Evolutionary conservation across 108 stramenopile species (phyloP).

Genomic region (Skeletonema marinoi): DNA sequence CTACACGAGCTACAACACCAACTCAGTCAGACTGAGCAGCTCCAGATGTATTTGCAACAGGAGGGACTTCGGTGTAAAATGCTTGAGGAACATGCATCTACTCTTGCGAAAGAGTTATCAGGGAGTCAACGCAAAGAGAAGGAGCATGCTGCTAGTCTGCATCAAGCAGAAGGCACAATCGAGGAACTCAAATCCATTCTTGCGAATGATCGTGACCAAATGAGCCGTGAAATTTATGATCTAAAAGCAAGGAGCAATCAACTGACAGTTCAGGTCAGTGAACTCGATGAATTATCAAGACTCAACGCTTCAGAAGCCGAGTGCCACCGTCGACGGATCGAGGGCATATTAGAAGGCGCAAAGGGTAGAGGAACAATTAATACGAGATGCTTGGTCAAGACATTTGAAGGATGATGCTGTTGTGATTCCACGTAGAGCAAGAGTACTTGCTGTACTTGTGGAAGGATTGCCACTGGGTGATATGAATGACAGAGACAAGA

Average conservation of each 20-base stretch:
- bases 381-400: slow-evolving; percentile 83
- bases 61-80: slow-evolving; percentile 11
- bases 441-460: slow-evolving; percentile 69
- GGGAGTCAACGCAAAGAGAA: slow-evolving; percentile 15
- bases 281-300: slow-evolving; percentile 12
- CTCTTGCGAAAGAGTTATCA: slow-evolving; percentile 13
- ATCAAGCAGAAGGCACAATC: slow-evolving; percentile 28
- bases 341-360: slow-evolving; percentile 24
- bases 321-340: slow-evolving; percentile 11
- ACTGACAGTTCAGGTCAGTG: background rate
- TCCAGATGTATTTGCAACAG: slow-evolving; percentile 4
- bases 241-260: slow-evolving; percentile 23
- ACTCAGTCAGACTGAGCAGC: background rate
- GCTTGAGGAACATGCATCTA: slow-evolving; percentile 12
- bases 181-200: slow-evolving; percentile 19
- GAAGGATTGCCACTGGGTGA: slow-evolving; percentile 6
- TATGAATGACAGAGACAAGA: background rate
- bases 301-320: slow-evolving; percentile 21
- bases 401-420: slow-evolving; percentile 68
- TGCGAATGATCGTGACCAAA: background rate
- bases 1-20: slow-evolving; percentile 2
- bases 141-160: slow-evolving; percentile 12
- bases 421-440: slow-evolving; percentile 69
- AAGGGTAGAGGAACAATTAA: slow-evolving; percentile 28
- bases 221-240: slow-evolving; percentile 13